Conservation (phyloP, 768 basidiomycete species). For the Omphalotus guepiniiformis region DNA sequence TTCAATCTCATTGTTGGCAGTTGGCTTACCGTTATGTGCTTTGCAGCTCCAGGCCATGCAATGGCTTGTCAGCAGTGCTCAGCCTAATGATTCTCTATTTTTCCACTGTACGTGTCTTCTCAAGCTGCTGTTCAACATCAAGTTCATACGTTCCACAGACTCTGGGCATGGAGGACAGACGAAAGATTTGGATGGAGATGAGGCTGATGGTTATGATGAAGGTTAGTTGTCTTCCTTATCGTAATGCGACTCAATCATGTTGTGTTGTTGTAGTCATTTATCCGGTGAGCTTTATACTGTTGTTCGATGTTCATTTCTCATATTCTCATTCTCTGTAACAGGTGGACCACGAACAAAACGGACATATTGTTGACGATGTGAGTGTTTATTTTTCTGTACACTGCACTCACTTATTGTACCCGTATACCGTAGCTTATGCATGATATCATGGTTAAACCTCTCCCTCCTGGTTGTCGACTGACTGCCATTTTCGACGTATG, state of each 20-base stretch:
- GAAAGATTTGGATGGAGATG: slow-evolving; percentile 77
- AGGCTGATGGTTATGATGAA: slow-evolving; percentile 83
- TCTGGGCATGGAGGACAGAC: slow-evolving; percentile 95
- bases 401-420: slow-evolving; percentile 8
- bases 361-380: slow-evolving; percentile 90
- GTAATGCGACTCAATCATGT: neutral
- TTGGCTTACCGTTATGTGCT: slow-evolving; percentile 1
- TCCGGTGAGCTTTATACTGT: slow-evolving; percentile 55
- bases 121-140: neutral
- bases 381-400: slow-evolving; percentile 19
- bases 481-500: slow-evolving; percentile 79
- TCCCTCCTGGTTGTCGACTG: slow-evolving; percentile 85
- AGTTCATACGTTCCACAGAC: slow-evolving; percentile 37
- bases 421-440: slow-evolving; percentile 57
- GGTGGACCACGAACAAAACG: slow-evolving; percentile 49
- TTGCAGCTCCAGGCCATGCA: slow-evolving; percentile 71
- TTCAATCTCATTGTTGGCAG: neutral
- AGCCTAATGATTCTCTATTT: slow-evolving; percentile 82
- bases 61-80: slow-evolving; percentile 84
- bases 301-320: neutral
- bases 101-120: slow-evolving; percentile 66
- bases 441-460: slow-evolving; percentile 69
- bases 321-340: slow-evolving; percentile 13
- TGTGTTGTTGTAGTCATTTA: slow-evolving; percentile 62
- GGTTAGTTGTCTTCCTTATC: slow-evolving; percentile 29